phyloP scores from a whole-genome alignment of 2,329 filamentous ascomycete species.

The Plenodomus tracheiphilus region DNA sequence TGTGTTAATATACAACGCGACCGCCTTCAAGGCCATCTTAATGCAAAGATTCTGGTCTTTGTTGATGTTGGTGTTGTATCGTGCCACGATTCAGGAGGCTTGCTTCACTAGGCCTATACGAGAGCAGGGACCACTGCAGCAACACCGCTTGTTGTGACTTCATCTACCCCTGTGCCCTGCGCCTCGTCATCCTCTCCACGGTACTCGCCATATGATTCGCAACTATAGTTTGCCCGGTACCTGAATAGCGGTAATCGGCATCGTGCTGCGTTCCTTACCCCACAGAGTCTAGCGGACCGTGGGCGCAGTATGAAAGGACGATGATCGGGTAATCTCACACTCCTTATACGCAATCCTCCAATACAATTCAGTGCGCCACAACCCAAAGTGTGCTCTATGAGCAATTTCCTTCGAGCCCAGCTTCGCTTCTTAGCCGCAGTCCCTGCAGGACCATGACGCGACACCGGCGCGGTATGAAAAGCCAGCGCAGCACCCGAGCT shows the following conservation, averaged over 20 bases:
- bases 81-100: slow-evolving; percentile 14
- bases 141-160: not conserved
- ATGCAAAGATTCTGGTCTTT: slow-evolving; percentile 12
- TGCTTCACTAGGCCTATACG: slow-evolving; percentile 3
- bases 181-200: slow-evolving; percentile 19
- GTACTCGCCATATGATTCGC: slow-evolving; percentile 14
- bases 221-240: slow-evolving; percentile 11
- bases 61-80: slow-evolving; percentile 16
- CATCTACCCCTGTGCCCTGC: slow-evolving; percentile 4
- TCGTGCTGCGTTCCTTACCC: not conserved
- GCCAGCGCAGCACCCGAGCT: slow-evolving; percentile 19
- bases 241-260: slow-evolving; percentile 10
- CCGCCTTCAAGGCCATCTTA: slow-evolving; percentile 6
- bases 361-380: slow-evolving; percentile 16
- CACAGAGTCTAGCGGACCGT: not conserved
- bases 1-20: slow-evolving; percentile 5
- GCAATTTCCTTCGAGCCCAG: slow-evolving; percentile 20
- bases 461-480: slow-evolving; percentile 11
- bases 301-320: not conserved
- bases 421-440: slow-evolving; percentile 10
- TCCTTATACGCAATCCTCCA: slow-evolving; percentile 6
- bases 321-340: not conserved
- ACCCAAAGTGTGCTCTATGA: slow-evolving; percentile 7
- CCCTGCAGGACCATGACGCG: slow-evolving; percentile 22
- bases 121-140: slow-evolving; percentile 13